Percentiles rank a stretch among this genome's conserved stretches.
phyloP scores from a whole-genome alignment of 75 land plant genomes.

The Cupressus sempervirens region DNA sequence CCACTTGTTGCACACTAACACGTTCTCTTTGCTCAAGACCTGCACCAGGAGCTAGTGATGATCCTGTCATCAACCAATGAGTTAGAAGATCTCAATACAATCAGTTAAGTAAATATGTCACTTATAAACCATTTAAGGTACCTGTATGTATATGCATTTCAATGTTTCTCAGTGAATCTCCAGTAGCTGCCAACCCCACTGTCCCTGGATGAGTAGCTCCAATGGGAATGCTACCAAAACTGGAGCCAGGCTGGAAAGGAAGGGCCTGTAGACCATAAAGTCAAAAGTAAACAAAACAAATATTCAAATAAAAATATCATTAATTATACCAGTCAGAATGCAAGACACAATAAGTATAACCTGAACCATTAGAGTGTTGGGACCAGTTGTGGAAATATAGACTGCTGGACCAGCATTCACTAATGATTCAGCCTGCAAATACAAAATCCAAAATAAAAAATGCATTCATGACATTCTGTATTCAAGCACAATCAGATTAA shows the following conservation, averaged over 20 bases:
- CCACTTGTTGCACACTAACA: slow-evolving; percentile 23
- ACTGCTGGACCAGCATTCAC: slow-evolving; percentile 98
- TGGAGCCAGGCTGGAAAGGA: slow-evolving; percentile 63
- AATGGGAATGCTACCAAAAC: slow-evolving; percentile 41
- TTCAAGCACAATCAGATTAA: not conserved
- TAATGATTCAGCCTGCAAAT: slow-evolving; percentile 72
- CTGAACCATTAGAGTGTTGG: slow-evolving; percentile 99
- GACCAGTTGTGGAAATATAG: slow-evolving; percentile 78
- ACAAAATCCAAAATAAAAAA: not conserved
- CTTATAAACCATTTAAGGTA: not conserved
- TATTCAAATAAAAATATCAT: not conserved
- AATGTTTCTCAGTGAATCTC: slow-evolving; percentile 49
- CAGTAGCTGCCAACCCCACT: slow-evolving; percentile 36
- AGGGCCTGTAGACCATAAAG: slow-evolving; percentile 47
- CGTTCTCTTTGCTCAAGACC: slow-evolving; percentile 25
- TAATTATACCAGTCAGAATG: not conserved
- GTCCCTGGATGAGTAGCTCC: slow-evolving; percentile 28
- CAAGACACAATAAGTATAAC: slow-evolving; percentile 19
- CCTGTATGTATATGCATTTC: slow-evolving; percentile 45
- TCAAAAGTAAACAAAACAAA: slow-evolving; percentile 5
- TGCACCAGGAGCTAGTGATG: slow-evolving; percentile 6
- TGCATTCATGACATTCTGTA: not conserved
- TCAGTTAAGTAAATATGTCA: not conserved
- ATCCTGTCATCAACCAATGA: not conserved
- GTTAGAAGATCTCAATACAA: not conserved